Evolutionary conservation across 2,329 filamentous ascomycete species (phyloP), one percentile per base, ranked within the genome.

Genomic region (Diaporthe sp.): DNA sequence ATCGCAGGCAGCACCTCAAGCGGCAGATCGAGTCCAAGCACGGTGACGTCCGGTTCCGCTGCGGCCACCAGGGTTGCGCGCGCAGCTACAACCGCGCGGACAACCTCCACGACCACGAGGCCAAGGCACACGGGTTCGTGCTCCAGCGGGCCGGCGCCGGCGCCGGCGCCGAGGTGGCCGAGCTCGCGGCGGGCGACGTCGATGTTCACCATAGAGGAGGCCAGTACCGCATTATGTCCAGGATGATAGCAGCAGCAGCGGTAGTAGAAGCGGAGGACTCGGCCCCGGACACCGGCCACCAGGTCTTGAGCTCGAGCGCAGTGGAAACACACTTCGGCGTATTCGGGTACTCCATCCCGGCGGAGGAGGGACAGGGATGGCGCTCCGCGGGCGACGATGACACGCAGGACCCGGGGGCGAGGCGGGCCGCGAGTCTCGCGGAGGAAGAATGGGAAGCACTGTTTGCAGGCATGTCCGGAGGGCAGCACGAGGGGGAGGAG

Each of bases 1-100:
- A 70, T 49, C 65, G 65, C 34, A 70, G 12, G 65, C 65, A 70
- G 49, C 65, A 70, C 65, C 65, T 70, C 34, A 70, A 70, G 65
- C 65, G 65, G 34, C 65, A 70, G 49, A 3, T 19, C 13, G 65
- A 15, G 42, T 55, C 65, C 15, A 55, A 19, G 49, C 65, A 70
- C 65, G 49, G 49, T 34, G 34, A 42, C 13, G 34, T 25, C 13
- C 49, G 46, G 34, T 70, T 55, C 49, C 31, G 15, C 31, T 70
- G 65, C 65, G 34, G 13, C 34, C 65, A 55, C 8, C 17, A 8
- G 8, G 49, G 34, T 10, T 70, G 65, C 34, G n/a, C 8, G 31
- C 34, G 34, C 49, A 53, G 25, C 65, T 70, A 70, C 65, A 70
- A 70, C 49, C 65, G 65, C 65, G 31, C 42, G n/a, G 65, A 70